Percentiles rank a stretch among this genome's conserved stretches.
Conservation (phyloP, 75 land plant genomes). For the Ceratopteris richardii region DNA sequence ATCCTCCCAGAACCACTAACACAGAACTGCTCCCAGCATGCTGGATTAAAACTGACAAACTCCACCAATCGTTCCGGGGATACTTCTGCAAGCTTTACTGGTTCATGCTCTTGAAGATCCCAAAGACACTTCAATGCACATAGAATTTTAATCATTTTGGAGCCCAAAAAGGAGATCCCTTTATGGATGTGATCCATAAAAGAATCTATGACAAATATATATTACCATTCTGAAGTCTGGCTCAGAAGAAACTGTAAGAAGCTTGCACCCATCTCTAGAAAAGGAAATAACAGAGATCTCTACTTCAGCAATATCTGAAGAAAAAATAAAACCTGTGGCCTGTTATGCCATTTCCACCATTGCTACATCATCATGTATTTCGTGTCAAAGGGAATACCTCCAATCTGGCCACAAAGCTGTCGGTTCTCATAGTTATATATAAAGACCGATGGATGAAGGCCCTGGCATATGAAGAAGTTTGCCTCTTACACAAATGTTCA, state of each 20-base stretch:
- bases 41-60: constrained; percentile 19
- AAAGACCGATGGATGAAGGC: constrained; percentile 13
- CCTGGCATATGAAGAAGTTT: no score
- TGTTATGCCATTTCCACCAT: no score
- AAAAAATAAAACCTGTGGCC: no score
- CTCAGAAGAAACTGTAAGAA: constrained; percentile 18
- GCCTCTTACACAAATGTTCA: no score
- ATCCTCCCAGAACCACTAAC: constrained; percentile 23
- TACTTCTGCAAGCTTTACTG: constrained; percentile 19
- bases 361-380: no score
- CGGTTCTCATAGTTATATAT: constrained; percentile 4
- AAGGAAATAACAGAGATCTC: constrained; percentile 15
- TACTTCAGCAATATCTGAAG: constrained; percentile 13
- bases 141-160: not conserved
- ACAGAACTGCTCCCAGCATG: constrained; percentile 7
- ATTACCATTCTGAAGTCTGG: constrained; percentile 22
- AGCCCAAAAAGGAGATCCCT: not conserved
- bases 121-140: constrained; percentile 4
- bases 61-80: not conserved
- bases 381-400: constrained; percentile 5
- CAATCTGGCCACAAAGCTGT: constrained; percentile 1
- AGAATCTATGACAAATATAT: not conserved
- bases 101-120: constrained; percentile 10
- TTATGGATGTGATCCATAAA: no score
- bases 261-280: constrained; percentile 9